phyloP scores from a whole-genome alignment of 1,284 basidiomycete species.

The Pholiota adiposa region DNA sequence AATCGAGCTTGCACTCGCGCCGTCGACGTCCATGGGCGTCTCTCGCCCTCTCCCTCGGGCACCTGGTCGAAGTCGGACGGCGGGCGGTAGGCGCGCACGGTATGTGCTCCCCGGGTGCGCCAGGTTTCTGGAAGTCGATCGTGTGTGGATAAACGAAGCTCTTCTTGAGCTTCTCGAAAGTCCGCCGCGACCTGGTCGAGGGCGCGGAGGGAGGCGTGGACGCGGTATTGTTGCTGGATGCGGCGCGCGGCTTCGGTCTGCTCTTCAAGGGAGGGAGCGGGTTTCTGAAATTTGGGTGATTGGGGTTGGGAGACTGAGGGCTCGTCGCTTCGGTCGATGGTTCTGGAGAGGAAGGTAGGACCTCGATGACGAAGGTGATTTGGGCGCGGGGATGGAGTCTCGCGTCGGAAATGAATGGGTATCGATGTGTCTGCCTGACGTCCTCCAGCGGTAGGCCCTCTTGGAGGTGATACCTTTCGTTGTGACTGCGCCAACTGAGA shows the following conservation, averaged over 20 bases:
- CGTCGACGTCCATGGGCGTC: conserved; percentile 24
- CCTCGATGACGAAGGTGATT: neutral
- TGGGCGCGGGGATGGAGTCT: neutral
- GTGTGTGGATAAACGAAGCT: conserved; percentile 37
- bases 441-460: neutral
- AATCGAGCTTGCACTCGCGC: conserved; percentile 44
- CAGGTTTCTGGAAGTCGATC: conserved; percentile 42
- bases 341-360: neutral
- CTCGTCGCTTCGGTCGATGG: too few species aligned
- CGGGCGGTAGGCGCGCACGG: conserved; percentile 25
- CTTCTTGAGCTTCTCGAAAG: conserved; percentile 36
- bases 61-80: conserved; percentile 21
- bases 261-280: conserved; percentile 25
- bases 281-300: conserved; percentile 8
- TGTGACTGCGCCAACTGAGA: neutral
- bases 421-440: too few species aligned
- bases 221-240: conserved; percentile 43
- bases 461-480: neutral
- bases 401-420: conserved; percentile 13
- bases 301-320: neutral
- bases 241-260: conserved; percentile 40
- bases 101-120: conserved; percentile 26
- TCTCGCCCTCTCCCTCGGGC: conserved; percentile 14
- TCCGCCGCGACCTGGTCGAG: conserved; percentile 34
- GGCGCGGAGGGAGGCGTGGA: conserved; percentile 34